These are phyloP conservation scores for Postia placenta DNA, from an alignment of 768 basidiomycete genomes.

Conservation along the genomic window DNA sequence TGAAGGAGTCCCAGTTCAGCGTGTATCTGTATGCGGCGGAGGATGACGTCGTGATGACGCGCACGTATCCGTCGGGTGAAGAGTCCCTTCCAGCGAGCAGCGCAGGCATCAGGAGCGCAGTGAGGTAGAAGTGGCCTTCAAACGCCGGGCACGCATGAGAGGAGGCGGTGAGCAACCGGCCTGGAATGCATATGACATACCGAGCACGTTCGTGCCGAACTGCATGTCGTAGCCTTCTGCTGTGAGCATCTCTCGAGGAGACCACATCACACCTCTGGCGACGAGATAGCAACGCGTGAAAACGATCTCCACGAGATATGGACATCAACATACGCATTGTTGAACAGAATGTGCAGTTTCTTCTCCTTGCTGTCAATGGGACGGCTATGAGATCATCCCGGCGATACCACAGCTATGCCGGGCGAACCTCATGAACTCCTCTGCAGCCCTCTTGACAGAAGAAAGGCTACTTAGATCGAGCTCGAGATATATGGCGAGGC, in stretches of 20 bases:
- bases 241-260: slow-evolving; percentile 33
- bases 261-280: slow-evolving; percentile 43
- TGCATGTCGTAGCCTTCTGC: slow-evolving; percentile 46
- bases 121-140: slow-evolving; percentile 24
- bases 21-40: slow-evolving; percentile 25
- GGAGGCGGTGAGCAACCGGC: neutral
- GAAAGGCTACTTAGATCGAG: slow-evolving; percentile 37
- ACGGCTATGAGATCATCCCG: slow-evolving; percentile 30
- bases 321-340: slow-evolving; percentile 40
- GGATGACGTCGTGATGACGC: slow-evolving; percentile 45
- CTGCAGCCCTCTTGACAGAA: slow-evolving; percentile 31
- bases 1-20: slow-evolving; percentile 35
- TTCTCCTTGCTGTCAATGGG: slow-evolving; percentile 33
- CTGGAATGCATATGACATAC: slow-evolving; percentile 29
- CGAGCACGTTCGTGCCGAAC: slow-evolving; percentile 51
- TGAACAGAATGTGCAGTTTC: slow-evolving; percentile 43
- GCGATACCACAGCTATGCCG: slow-evolving; percentile 18
- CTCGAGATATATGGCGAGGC: slow-evolving; percentile 35
- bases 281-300: neutral
- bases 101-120: slow-evolving; percentile 43
- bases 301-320: too few species aligned
- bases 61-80: slow-evolving; percentile 35
- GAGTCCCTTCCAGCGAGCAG: slow-evolving; percentile 34
- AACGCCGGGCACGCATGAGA: too few species aligned
- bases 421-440: slow-evolving; percentile 28